phyloP scores from a whole-genome alignment of 495 filamentous ascomycete genomes.

The Penicillium verhagenii region DNA sequence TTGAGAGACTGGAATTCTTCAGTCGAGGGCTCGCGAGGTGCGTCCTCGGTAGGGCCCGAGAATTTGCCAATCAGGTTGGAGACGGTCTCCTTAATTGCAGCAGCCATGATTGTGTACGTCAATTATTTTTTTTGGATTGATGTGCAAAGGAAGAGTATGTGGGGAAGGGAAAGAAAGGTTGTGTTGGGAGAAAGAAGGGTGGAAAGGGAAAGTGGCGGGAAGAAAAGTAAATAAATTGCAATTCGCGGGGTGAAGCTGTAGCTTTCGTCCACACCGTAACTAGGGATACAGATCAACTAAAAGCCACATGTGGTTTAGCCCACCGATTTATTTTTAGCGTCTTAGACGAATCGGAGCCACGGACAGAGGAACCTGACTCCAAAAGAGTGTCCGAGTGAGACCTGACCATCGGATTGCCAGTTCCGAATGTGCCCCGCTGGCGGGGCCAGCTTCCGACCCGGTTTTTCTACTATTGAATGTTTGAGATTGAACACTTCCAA shows the following conservation, averaged over 20 bases:
- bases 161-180: neutral
- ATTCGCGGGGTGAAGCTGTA: slow-evolving; percentile 28
- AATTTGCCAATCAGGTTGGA: slow-evolving; percentile 60
- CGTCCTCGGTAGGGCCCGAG: slow-evolving; percentile 42
- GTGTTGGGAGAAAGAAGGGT: neutral
- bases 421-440: neutral
- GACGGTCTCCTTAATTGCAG: slow-evolving; percentile 49
- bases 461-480: neutral
- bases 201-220: slow-evolving; percentile 5
- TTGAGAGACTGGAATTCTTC: slow-evolving; percentile 72
- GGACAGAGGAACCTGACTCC: slow-evolving; percentile 6
- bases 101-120: slow-evolving; percentile 45
- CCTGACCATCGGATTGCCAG: slow-evolving; percentile 15
- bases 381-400: slow-evolving; percentile 10
- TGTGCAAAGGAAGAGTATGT: slow-evolving; percentile 6
- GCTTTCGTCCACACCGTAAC: slow-evolving; percentile 19
- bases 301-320: neutral
- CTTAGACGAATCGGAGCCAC: slow-evolving; percentile 11
- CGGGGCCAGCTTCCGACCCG: neutral
- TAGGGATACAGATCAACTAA: neutral
- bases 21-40: slow-evolving; percentile 63
- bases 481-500: neutral
- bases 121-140: neutral
- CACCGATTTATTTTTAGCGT: slow-evolving; percentile 27
- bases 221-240: slow-evolving; percentile 23